A percentile compares a stretch with the other conserved stretches of the same genome.
Evolutionary conservation across 2,329 filamentous ascomycete species (phyloP).

Genomic region (Aspergillus sp.): DNA sequence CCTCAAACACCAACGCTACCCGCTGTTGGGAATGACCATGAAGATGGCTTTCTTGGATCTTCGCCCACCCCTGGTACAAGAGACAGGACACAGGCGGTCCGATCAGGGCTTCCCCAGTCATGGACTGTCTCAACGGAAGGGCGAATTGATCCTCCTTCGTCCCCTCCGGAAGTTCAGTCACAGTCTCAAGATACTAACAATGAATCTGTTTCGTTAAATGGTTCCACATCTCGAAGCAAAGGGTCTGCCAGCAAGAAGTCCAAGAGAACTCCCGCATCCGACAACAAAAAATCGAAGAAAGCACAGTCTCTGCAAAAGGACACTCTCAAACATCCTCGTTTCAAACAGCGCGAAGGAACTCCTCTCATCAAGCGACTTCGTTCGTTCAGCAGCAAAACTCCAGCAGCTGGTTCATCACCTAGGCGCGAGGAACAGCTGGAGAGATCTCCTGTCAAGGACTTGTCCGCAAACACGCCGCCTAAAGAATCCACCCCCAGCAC

Average conservation of each 20-base stretch:
- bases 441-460: constrained; percentile 3
- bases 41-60: constrained; percentile 49
- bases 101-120: constrained; percentile 33
- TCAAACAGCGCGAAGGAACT: background rate
- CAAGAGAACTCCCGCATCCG: constrained; percentile 6
- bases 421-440: background rate
- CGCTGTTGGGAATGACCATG: constrained; percentile 34
- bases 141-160: constrained; percentile 32
- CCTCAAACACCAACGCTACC: constrained; percentile 43
- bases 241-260: constrained; percentile 7
- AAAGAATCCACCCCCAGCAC: background rate
- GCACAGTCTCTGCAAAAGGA: background rate
- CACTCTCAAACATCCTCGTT: background rate
- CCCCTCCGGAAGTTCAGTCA: constrained; percentile 30
- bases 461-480: background rate
- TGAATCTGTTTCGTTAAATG: constrained; percentile 3
- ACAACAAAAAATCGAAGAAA: constrained; percentile 6
- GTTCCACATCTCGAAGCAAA: constrained; percentile 8
- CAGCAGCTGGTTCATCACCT: constrained; percentile 5
- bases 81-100: constrained; percentile 23
- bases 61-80: constrained; percentile 52
- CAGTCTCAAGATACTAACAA: constrained; percentile 20
- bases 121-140: constrained; percentile 27
- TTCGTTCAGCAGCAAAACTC: constrained; percentile 20
- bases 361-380: constrained; percentile 21